Conservation (phyloP, 768 basidiomycete genomes). For the Trametes cinnabarina region DNA sequence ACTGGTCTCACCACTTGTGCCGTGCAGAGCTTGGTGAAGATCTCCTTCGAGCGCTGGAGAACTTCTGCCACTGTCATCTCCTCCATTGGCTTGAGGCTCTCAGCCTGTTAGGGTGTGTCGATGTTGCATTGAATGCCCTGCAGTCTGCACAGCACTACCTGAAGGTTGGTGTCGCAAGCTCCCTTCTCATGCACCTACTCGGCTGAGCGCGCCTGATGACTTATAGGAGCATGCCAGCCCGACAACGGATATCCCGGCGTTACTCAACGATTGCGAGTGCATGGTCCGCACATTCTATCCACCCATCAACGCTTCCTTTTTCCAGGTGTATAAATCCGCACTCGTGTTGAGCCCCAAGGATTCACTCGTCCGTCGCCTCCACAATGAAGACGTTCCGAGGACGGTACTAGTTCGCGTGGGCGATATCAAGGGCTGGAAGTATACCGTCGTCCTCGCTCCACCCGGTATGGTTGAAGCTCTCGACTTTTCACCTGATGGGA, state of each 20-base stretch:
- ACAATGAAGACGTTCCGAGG: neutral
- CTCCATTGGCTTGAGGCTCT: conserved; percentile 26
- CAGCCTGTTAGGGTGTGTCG: conserved; percentile 3
- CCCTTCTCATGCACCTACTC: neutral
- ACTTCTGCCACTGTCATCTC: conserved; percentile 19
- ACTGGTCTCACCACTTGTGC: conserved; percentile 13
- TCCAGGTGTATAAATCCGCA: conserved; percentile 16
- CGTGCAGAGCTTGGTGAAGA: neutral
- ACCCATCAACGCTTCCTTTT: conserved; percentile 12
- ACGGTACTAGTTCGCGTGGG: neutral
- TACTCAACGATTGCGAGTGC: conserved; percentile 13
- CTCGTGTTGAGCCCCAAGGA: neutral
- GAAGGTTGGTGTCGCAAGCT: neutral
- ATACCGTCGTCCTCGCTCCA: neutral
- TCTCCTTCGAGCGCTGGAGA: neutral
- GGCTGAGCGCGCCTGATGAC: neutral
- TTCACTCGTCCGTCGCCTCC: neutral
- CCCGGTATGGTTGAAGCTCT: neutral
- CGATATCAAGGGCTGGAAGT: neutral
- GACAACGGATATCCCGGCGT: neutral
- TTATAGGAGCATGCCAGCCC: neutral
- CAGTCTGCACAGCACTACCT: neutral
- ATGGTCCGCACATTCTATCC: conserved; percentile 11
- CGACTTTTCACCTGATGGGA: conserved; percentile 6
- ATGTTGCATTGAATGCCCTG: neutral